Evolutionary conservation across 108 stramenopile genomes (phyloP).

Genomic region (Skeletonema tropicum): DNA sequence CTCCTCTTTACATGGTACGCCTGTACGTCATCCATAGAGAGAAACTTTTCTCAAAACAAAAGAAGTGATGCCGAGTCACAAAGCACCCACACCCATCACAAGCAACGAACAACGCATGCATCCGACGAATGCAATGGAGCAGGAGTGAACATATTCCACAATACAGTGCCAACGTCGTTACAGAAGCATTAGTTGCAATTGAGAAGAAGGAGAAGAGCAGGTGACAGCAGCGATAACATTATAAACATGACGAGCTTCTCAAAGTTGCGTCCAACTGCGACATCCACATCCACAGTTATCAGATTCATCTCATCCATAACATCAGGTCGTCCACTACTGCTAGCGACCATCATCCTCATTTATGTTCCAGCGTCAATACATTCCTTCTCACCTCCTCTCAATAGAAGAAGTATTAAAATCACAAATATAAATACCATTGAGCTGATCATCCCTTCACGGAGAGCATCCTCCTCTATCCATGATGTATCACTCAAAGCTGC

Average conservation of each 20-base stretch:
- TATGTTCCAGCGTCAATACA: neutral
- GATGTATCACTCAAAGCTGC: neutral
- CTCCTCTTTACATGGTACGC: no score
- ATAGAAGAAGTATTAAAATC: neutral
- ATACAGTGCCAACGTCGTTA: neutral
- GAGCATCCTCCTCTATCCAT: neutral
- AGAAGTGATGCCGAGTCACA: no score
- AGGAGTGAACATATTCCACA: no score
- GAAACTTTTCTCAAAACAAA: no score
- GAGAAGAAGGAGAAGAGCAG: neutral
- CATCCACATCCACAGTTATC: neutral
- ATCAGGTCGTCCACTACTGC: neutral
- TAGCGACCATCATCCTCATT: neutral
- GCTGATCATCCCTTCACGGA: neutral
- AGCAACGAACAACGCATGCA: no score
- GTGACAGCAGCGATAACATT: neutral
- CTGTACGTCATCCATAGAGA: no score
- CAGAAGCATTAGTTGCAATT: neutral
- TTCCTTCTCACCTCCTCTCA: neutral
- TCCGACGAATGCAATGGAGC: no score
- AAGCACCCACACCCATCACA: no score
- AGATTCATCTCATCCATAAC: neutral
- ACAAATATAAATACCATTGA: neutral
- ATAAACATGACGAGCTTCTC: neutral
- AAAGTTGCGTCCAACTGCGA: neutral